phyloP scores from a whole-genome alignment of 768 basidiomycete genomes.

The Hygrophorus russula region DNA sequence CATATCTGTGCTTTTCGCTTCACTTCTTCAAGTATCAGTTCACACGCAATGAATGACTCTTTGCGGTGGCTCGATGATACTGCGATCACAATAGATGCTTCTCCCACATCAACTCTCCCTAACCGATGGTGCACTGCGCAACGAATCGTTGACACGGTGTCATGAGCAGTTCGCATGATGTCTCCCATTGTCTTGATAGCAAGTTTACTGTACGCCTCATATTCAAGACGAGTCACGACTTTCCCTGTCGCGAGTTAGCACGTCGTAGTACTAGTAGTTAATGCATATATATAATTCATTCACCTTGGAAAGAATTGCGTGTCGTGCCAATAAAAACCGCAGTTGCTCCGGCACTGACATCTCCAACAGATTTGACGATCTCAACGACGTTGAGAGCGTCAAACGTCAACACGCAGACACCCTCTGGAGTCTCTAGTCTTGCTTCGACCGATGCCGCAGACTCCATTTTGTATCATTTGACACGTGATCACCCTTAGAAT shows the following conservation, averaged over 20 bases:
- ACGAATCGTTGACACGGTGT: constrained; percentile 34
- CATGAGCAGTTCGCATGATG: constrained; percentile 40
- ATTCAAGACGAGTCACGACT: constrained; percentile 61
- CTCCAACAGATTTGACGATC: constrained; percentile 52
- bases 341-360: constrained; percentile 59
- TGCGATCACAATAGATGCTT: constrained; percentile 44
- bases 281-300: not conserved
- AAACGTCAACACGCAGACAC: constrained; percentile 50
- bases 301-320: constrained; percentile 77
- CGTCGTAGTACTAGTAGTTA: not conserved
- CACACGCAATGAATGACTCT: constrained; percentile 72
- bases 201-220: constrained; percentile 74
- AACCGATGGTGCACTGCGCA: constrained; percentile 68
- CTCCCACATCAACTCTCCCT: constrained; percentile 36
- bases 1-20: constrained; percentile 81
- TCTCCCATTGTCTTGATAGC: constrained; percentile 67
- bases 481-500: not conserved
- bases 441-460: constrained; percentile 32
- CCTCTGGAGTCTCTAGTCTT: constrained; percentile 29
- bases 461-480: too few species aligned
- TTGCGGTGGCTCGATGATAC: constrained; percentile 78
- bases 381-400: constrained; percentile 40
- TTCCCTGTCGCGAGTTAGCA: constrained; percentile 35
- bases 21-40: constrained; percentile 76
- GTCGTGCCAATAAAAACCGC: constrained; percentile 76